Base-by-base conservation (phyloP, 495 filamentous ascomycete genomes). In the Halenospora varia region DNA sequence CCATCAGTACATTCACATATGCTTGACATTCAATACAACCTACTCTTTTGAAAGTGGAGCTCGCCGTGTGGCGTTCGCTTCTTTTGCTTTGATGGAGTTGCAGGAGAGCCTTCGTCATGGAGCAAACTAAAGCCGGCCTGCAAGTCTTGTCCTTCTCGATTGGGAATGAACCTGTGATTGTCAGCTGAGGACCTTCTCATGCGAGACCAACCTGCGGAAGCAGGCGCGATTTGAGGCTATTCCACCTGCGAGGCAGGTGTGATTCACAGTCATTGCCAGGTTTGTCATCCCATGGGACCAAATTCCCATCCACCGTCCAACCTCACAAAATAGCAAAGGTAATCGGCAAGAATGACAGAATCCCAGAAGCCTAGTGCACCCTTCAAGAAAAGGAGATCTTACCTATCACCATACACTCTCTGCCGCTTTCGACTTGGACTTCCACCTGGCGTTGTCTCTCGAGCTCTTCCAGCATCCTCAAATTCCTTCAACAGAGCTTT, bases 11-110 rank as follows among this genome's bases (percentile, higher is more conserved):
- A 20, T 9, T 6, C 11, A 8, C 13, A 4, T n/a, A 45, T 6
- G 8, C 3, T 45, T 4, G 42, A 25, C 51, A 22, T 26, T 2
- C 23, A n/a, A 22, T 39, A 23, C 41, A 19, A 73, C 88, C 69
- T 77, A 96, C 92, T 94, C 70, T 82, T 88, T 68, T 98, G 94
- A 64, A 94, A 96, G 68, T 97, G 87, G 56, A 97, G 80, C 71
- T 97, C 93, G 18, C 89, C 87, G 65, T 96, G 89, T 17, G 90
- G 89, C 20, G 87, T 85, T n/a, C 90, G 82, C 73, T 87, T 89
- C 69, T 90, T 89, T 35, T 83, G 78, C 68, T 85, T 88, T 0
- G 90, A 90, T 0, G 94, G 93, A 0, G 93, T 95, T 10, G 94
- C 87, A 15, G 93, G 92, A 35, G 93, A 96, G 13, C 87, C 88